Conservation (phyloP, 2,329 filamentous ascomycete genomes). For the Trichoderma arundinaceum region DNA sequence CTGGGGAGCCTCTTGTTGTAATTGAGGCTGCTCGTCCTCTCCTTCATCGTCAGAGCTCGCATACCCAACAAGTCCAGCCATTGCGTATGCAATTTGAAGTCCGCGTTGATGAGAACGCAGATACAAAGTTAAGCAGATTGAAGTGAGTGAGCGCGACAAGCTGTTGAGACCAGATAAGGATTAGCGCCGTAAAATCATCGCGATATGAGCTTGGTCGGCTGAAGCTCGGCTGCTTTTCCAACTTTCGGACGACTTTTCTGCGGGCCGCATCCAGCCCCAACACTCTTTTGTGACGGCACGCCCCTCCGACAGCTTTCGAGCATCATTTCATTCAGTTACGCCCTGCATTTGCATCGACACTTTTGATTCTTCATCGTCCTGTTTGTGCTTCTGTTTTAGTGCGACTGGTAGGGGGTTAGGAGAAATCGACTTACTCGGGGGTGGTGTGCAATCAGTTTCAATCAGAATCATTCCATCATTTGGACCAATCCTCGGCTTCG, state of each 20-base stretch:
- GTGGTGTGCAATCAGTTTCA: conserved; percentile 1
- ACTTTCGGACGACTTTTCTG: conserved; percentile 11
- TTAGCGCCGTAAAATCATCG: conserved; percentile 8
- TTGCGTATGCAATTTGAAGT: conserved; percentile 32
- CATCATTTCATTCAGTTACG: conserved; percentile 7
- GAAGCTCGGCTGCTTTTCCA: conserved; percentile 13
- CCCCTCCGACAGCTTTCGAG: conserved; percentile 17
- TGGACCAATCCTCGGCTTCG: conserved; percentile 20
- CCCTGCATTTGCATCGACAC: background rate
- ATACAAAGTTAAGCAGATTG: background rate
- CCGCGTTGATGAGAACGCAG: background rate
- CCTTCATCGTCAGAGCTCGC: conserved; percentile 60
- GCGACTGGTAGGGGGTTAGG: background rate
- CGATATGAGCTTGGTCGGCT: conserved; percentile 1
- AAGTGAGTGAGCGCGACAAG: conserved; percentile 19
- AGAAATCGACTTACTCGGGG: background rate
- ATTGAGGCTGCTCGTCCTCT: conserved; percentile 37
- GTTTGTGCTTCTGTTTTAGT: background rate
- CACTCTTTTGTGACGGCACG: conserved; percentile 17
- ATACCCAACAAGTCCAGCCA: conserved; percentile 57
- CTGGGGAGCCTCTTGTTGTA: background rate
- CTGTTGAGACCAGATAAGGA: conserved; percentile 24
- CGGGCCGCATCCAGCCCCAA: background rate
- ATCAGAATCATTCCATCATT: background rate
- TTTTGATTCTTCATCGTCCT: background rate